These are phyloP conservation scores for Botrytis cinerea DNA, from an alignment of 2,329 filamentous ascomycete species.

Conservation along the genomic window DNA sequence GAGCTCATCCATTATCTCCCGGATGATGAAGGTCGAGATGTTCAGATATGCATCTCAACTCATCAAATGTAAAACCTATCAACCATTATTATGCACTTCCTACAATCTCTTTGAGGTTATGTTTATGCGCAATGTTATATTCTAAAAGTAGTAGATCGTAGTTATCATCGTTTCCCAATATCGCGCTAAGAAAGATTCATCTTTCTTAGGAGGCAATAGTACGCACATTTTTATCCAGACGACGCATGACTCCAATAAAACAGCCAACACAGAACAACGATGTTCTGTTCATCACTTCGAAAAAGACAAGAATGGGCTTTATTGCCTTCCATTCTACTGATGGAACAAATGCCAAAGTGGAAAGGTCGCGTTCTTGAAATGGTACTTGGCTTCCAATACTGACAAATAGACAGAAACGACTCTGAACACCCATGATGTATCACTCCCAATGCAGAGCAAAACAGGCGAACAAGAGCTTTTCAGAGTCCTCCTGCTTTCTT, in stretches of 20 bases:
- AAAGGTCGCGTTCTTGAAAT: conserved; percentile 32
- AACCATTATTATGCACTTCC: background rate
- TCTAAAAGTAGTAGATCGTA: background rate
- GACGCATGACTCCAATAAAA: background rate
- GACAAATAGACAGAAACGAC: conserved; percentile 30
- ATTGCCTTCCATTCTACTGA: conserved; percentile 36
- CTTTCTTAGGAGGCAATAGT: background rate
- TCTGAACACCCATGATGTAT: conserved; percentile 39
- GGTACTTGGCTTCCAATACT: conserved; percentile 17
- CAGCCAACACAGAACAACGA: conserved; percentile 12
- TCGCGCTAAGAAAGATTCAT: background rate
- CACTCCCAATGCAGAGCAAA: conserved; percentile 33
- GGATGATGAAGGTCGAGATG: background rate
- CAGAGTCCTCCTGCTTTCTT: conserved; percentile 38
- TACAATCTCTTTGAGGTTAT: background rate
- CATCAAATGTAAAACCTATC: background rate
- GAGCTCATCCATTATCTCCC: background rate
- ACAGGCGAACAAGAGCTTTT: conserved; percentile 30
- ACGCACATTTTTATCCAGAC: background rate
- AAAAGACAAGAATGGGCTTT: conserved; percentile 38
- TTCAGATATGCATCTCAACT: background rate
- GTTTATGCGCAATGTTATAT: background rate
- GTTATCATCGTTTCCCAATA: background rate
- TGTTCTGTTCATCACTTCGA: conserved; percentile 42
- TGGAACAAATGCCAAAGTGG: conserved; percentile 36